These are phyloP conservation scores for Tolypocladium inflatum DNA, from an alignment of 2,329 filamentous ascomycete genomes.

Conservation along the genomic window DNA sequence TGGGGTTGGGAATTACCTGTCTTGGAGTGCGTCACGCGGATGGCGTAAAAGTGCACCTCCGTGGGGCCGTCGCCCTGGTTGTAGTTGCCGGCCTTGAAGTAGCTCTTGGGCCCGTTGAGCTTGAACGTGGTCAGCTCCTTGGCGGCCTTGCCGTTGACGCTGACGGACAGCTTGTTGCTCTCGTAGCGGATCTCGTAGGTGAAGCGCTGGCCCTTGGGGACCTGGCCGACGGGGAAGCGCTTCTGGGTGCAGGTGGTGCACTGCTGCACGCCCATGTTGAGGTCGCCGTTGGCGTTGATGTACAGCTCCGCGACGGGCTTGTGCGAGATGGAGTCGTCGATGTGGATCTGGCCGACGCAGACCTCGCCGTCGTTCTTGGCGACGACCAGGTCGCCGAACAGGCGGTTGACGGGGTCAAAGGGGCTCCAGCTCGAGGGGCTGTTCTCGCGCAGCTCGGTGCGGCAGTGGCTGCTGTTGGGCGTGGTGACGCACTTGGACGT, in stretches of 20 bases:
- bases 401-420: constrained; percentile 17
- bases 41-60: constrained; percentile 11
- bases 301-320: constrained; percentile 32
- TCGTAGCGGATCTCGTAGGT: constrained; percentile 28
- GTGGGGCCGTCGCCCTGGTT: constrained; percentile 20
- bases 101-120: constrained; percentile 19
- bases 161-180: constrained; percentile 18
- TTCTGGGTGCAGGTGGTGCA: constrained; percentile 17
- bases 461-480: constrained; percentile 29
- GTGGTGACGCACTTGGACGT: constrained; percentile 27
- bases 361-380: constrained; percentile 2
- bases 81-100: constrained; percentile 29
- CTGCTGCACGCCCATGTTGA: constrained; percentile 28
- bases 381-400: constrained; percentile 14
- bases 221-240: constrained; percentile 19
- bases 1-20: too few species aligned
- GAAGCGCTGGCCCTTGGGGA: constrained; percentile 22
- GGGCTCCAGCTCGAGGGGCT: constrained; percentile 22
- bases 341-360: constrained; percentile 29
- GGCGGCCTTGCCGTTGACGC: constrained; percentile 16
- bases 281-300: constrained; percentile 20
- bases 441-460: constrained; percentile 29
- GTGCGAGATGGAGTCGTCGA: constrained; percentile 22
- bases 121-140: constrained; percentile 16
- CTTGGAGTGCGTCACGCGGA: too few species aligned